Conservation (phyloP, 2,329 filamentous ascomycete species). For the Knoxdaviesia capensis region DNA sequence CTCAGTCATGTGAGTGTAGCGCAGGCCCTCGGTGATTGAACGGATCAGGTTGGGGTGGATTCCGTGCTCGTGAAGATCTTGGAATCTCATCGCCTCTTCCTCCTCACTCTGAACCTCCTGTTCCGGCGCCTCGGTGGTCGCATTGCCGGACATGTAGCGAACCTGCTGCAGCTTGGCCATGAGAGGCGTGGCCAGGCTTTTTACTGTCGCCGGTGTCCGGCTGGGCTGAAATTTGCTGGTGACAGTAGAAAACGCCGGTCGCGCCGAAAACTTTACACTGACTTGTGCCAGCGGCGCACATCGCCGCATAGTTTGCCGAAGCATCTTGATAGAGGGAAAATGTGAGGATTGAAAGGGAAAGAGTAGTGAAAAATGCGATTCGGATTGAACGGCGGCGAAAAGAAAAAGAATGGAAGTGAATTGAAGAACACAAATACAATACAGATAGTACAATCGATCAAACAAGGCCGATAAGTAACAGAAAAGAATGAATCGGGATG, state of each 20-base stretch:
- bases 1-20: slow-evolving; percentile 72
- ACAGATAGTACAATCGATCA: neutral
- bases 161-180: slow-evolving; percentile 4
- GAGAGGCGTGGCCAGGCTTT: neutral
- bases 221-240: too few relatives aligned
- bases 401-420: neutral
- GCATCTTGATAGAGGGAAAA: slow-evolving; percentile 2
- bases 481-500: neutral
- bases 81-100: slow-evolving; percentile 18
- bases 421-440: neutral
- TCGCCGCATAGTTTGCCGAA: slow-evolving; percentile 5
- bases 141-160: slow-evolving; percentile 4
- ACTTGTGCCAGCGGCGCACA: slow-evolving; percentile 5
- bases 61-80: slow-evolving; percentile 21
- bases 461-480: neutral
- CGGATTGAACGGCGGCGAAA: neutral
- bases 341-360: neutral
- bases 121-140: slow-evolving; percentile 2
- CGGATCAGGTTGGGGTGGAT: slow-evolving; percentile 46
- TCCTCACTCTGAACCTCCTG: neutral
- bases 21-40: slow-evolving; percentile 52
- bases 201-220: too few relatives aligned
- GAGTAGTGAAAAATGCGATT: neutral
- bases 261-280: neutral
- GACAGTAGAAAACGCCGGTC: too few relatives aligned